Evolutionary conservation across 2,329 filamentous ascomycete genomes (phyloP), one percentile per base, ranked within the genome.

Genomic region (Colletotrichum camelliae): DNA sequence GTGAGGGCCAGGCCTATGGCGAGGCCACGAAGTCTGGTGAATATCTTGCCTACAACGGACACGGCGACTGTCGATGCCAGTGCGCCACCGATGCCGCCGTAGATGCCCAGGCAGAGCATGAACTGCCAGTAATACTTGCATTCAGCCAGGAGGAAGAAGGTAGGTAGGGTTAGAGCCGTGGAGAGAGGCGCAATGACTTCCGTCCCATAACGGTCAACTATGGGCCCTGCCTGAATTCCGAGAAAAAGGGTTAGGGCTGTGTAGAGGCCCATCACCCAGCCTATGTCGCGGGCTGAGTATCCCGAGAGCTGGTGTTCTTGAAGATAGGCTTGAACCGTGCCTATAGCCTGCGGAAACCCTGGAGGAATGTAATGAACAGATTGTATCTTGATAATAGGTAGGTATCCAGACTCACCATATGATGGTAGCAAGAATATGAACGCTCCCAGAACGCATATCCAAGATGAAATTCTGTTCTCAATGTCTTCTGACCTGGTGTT

Each of bases 71-170:
- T 80, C 70, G 85, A 85, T 2, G 84, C 76, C 24, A 85, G 78
- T 12, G 86, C 85, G n/a, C 80, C 83, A 1, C 87, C 87, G 4
- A 87, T 70, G 5, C 87, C 87, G 12, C 86, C 82, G 48, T 85
- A 85, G 1, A 87, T 67, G 4, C 88, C 86, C 8, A 88, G 82
- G 0, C 83, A 81, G 5, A 89, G 81, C 55, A 89, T 80, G 35
- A 89, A 89, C 9, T 89, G 87, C 87, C 86, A 88, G 79, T 89
- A 89, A 21, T 78, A 70, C 15, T 79, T 80, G 77, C 87, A 89
- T 70, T 89, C 81, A 0, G 86, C 88, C 27, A 89, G 82, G 3
- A 89, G 77, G 10, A 89, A 82, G 67, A 88, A 86, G 61, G 84
- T 85, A 5, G 81, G 76, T 4, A 87, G 79, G 60, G 84, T 86